Evolutionary conservation across 2,329 filamentous ascomycete species (phyloP), one percentile per base, ranked within the genome.

Genomic region (Paracorniculantispora psalliotae): DNA sequence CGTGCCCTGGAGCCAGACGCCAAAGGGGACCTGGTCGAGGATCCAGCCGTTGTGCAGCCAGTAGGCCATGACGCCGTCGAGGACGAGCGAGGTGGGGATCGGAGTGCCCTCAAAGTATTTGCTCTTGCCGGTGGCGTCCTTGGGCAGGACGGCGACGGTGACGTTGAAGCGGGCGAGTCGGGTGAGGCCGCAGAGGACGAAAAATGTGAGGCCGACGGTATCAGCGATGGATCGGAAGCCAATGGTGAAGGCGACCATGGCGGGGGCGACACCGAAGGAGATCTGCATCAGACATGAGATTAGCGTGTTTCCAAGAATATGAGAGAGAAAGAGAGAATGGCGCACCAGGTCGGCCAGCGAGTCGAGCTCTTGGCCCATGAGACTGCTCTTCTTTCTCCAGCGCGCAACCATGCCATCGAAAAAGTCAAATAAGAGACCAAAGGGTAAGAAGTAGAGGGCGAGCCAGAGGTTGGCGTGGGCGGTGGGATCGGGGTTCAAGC

Each of bases 311-410:
- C 2, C 9, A 1, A 30, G 12, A 4, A 17, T 10, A 12, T n/a
- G 4, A 19, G 21, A 8, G 25, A 10, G 25, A 30, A 5, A 48
- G 5, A 21, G 15, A 13, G 4, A 13, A 10, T 19, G 8, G 28
- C 84, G 28, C 87, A 96, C 92, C 80, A 99, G 73, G 72, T 99
- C 94, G 58, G 94, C 94, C 50, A 99, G 81, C 7, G 93, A 97
- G 74, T 99, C 94, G 59, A 99, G 79, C 75, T 99, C 94, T 75
- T 97, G 93, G 13, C 94, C 94, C 93, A 99, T 97, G 71, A 99
- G 80, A 67, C 90, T 96, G 68, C 91, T 94, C 87, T 97, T 99
- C 77, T 91, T 89, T 72, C 94, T 86, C 94, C 94, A 97, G 64
- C 94, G 83, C 63, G 94, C 94, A 59, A 99, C 92, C 72, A 92